These are phyloP conservation scores for Syncephalastrum contaminatum DNA, from an alignment of 371 early-diverging fungal species.

Conservation along the genomic window DNA sequence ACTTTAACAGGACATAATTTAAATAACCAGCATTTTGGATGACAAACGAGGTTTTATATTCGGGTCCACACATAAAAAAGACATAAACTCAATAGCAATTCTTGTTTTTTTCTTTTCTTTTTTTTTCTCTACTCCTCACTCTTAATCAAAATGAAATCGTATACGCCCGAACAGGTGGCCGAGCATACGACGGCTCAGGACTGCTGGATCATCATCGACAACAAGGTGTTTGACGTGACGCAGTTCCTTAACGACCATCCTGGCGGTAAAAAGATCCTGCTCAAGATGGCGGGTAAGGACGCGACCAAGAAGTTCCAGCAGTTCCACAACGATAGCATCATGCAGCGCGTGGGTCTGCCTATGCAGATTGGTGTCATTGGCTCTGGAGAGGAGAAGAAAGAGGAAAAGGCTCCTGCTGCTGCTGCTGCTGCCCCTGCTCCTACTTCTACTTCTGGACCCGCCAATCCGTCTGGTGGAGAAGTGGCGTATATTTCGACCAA, in stretches of 20 bases:
- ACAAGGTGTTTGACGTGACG: slow-evolving; percentile 89
- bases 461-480: slow-evolving; percentile 2
- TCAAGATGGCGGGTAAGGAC: slow-evolving; percentile 85
- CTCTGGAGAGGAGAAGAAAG: slow-evolving; percentile 36
- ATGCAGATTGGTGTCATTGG: slow-evolving; percentile 65
- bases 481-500: slow-evolving; percentile 12
- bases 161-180: slow-evolving; percentile 70
- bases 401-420: slow-evolving; percentile 5
- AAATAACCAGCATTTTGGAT: no score
- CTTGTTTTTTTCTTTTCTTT: not conserved
- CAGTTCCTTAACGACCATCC: slow-evolving; percentile 87
- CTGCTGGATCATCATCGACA: slow-evolving; percentile 81
- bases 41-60: no score
- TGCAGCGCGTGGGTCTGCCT: slow-evolving; percentile 60
- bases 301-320: slow-evolving; percentile 87
- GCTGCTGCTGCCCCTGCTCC: slow-evolving; percentile 7
- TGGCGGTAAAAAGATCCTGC: slow-evolving; percentile 76
- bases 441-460: slow-evolving; percentile 6
- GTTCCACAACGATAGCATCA: slow-evolving; percentile 72
- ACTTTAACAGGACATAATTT: no score
- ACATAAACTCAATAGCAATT: not conserved
- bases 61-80: not conserved
- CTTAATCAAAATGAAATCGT: slow-evolving; percentile 21
- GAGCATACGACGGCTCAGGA: slow-evolving; percentile 75
- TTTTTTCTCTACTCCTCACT: not conserved